These are phyloP conservation scores for Penicillium mononematosum DNA, from an alignment of 495 filamentous ascomycete genomes.

Conservation along the genomic window DNA sequence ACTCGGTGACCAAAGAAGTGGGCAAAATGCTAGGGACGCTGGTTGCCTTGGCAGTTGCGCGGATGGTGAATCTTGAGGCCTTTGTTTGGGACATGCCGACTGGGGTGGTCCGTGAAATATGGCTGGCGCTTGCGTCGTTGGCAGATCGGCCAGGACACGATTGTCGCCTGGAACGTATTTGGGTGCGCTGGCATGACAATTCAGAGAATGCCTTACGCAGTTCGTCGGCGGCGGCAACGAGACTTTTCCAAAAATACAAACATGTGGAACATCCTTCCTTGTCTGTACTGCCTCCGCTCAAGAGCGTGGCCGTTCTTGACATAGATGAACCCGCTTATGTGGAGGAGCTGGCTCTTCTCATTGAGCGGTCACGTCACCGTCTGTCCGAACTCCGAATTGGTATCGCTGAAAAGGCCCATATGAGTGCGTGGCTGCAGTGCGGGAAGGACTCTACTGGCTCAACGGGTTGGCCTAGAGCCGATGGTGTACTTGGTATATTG, in stretches of 20 bases:
- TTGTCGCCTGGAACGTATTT: slow-evolving; percentile 73
- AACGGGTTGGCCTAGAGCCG: slow-evolving; percentile 46
- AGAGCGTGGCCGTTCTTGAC: slow-evolving; percentile 78
- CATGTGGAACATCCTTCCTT: slow-evolving; percentile 83
- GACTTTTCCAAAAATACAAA: slow-evolving; percentile 38
- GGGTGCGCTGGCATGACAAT: slow-evolving; percentile 92
- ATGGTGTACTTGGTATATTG: slow-evolving; percentile 74
- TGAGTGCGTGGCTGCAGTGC: slow-evolving; percentile 53
- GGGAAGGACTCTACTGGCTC: slow-evolving; percentile 28
- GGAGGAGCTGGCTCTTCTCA: slow-evolving; percentile 82
- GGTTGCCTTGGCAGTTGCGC: slow-evolving; percentile 78
- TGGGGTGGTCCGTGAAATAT: slow-evolving; percentile 82
- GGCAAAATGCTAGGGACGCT: slow-evolving; percentile 93
- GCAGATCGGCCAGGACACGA: slow-evolving; percentile 59
- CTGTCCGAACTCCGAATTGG: slow-evolving; percentile 79
- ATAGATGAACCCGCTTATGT: slow-evolving; percentile 87
- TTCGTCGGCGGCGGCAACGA: slow-evolving; percentile 11
- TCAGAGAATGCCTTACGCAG: slow-evolving; percentile 43
- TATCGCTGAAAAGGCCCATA: slow-evolving; percentile 60
- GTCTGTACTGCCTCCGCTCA: slow-evolving; percentile 77
- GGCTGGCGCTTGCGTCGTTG: slow-evolving; percentile 76
- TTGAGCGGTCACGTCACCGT: slow-evolving; percentile 66
- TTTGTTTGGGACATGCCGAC: slow-evolving; percentile 98
- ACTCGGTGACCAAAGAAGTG: slow-evolving; percentile 82
- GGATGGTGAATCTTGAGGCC: slow-evolving; percentile 86